phyloP scores from a whole-genome alignment of 371 early-diverging fungal genomes.

The Chytridium lagenaria region DNA sequence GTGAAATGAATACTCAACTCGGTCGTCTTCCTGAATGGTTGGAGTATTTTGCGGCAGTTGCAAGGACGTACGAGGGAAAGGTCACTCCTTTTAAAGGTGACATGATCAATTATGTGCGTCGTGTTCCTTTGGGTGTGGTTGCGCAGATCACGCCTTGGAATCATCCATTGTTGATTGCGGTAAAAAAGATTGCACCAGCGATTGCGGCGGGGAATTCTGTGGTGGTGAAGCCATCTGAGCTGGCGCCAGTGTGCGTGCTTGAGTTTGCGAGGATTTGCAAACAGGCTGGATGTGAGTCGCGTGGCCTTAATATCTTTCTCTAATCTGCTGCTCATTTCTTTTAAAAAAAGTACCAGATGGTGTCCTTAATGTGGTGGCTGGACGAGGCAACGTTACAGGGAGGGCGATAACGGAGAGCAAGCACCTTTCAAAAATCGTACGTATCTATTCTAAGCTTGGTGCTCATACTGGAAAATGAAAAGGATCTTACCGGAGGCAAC shows the following conservation, averaged over 20 bases:
- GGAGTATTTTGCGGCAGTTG: constrained; percentile 29
- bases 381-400: constrained; percentile 5
- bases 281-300: constrained; percentile 4
- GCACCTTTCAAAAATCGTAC: constrained; percentile 11
- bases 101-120: constrained; percentile 17
- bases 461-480: not conserved
- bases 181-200: constrained; percentile 53
- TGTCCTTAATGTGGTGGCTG: constrained; percentile 14
- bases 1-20: constrained; percentile 26
- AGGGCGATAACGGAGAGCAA: constrained; percentile 17
- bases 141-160: constrained; percentile 30
- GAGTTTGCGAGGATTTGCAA: constrained; percentile 15
- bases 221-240: constrained; percentile 72
- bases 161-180: constrained; percentile 28
- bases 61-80: constrained; percentile 21
- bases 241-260: constrained; percentile 18
- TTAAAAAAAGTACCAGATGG: constrained; percentile 17
- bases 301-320: not conserved
- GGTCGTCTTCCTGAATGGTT: constrained; percentile 30
- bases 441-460: not conserved
- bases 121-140: constrained; percentile 31
- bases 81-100: constrained; percentile 28
- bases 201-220: constrained; percentile 50
- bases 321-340: not conserved
- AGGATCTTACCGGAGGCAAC: constrained; percentile 16